Evolutionary conservation across 2,329 filamentous ascomycete species (phyloP), one percentile per base, ranked within the genome.

Genomic region (Pseudogymnoascus verrucosus): DNA sequence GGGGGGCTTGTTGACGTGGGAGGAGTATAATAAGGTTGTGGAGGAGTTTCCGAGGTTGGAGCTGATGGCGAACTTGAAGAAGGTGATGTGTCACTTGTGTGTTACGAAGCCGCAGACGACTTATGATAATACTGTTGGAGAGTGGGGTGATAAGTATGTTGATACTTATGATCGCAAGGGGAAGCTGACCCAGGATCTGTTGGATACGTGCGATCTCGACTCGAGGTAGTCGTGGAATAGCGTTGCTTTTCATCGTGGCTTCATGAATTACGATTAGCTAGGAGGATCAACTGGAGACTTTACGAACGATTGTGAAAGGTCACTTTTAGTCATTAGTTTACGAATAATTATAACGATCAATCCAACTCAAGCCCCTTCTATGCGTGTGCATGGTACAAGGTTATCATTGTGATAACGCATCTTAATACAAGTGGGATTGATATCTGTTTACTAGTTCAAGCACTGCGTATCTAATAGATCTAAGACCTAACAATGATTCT

Each of bases 121-220:
- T 2, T 72, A 73, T 64, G 70, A 73, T 62, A 76, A 74, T 63
- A 73, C 72, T 14, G 73, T 75, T 1, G 70, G 70, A 0, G 69
- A 70, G 11, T 74, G 69, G 69, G 75, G 75, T 4, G 73, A 76
- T 36, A 70, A 71, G 44, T 77, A 73, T 66, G 65, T 75, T 23
- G 71, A 75, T 44, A 73, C 70, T 34, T 76, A 75, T 64, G 71
- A 70, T 66, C 65, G 69, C 28, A 71, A 72, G 65, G 74, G 73
- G 14, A 73, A 76, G 64, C 61, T 69, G 67, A 70, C 69, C 21
- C 64, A 65, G 66, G 70, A 69, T 64, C 62, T 71, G 23, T 61
- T 72, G 65, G 64, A 69, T 28, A 68, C 67, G 19, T 71, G 68
- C 51, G 65, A 68, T 21, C 44, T 54, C 23, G 44, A 54, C 44